Percentiles rank a stretch among this genome's conserved stretches.
These are phyloP conservation scores for Rosa chinensis DNA, from an alignment of 306 rosid species.

Conservation along the genomic window DNA sequence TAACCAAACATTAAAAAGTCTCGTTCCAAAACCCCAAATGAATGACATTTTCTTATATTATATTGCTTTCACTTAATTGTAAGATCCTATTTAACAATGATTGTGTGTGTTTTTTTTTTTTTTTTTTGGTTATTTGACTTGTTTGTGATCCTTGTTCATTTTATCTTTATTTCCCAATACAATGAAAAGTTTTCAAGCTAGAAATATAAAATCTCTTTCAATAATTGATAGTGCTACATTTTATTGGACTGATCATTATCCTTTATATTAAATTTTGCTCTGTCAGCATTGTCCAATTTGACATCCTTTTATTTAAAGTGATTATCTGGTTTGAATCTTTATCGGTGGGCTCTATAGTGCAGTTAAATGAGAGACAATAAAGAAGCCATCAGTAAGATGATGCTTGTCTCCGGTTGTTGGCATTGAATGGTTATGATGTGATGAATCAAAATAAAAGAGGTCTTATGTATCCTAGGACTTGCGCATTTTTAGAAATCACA, in stretches of 20 bases:
- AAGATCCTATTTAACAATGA: neutral
- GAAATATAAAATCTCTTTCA: neutral
- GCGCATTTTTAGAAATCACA: neutral
- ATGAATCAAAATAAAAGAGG: neutral
- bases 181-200: neutral
- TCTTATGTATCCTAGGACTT: neutral
- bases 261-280: neutral
- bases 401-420: conserved; percentile 1
- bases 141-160: neutral
- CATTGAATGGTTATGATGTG: neutral
- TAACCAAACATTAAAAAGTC: neutral
- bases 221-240: neutral
- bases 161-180: neutral
- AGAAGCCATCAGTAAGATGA: conserved; percentile 9
- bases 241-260: neutral
- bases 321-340: conserved; percentile 2
- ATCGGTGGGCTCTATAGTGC: neutral
- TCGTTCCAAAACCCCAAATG: neutral
- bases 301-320: neutral
- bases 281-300: neutral
- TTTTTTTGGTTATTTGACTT: neutral
- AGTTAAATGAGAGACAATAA: neutral
- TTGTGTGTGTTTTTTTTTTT: neutral
- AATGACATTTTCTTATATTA: neutral
- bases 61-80: neutral